Conservation (phyloP, 1,284 basidiomycete species). For the Sanghuangporus baumii region DNA sequence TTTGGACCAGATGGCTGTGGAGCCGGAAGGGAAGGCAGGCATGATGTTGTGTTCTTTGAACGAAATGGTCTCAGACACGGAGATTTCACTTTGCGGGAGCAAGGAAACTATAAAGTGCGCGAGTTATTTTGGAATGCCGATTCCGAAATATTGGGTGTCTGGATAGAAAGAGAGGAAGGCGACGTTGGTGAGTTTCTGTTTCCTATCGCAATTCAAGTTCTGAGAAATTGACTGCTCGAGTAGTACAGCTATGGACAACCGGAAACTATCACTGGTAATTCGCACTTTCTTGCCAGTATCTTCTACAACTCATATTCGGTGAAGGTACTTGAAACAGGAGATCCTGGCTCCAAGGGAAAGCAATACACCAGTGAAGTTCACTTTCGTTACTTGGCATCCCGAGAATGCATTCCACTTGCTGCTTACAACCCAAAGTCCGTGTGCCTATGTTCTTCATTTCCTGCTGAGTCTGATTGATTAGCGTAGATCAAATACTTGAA, state of each 20-base stretch:
- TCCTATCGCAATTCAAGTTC: slow-evolving; percentile 3
- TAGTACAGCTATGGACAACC: slow-evolving; percentile 93
- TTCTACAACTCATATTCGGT: slow-evolving; percentile 15
- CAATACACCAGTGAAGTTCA: slow-evolving; percentile 46
- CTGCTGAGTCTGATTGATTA: slow-evolving; percentile 2
- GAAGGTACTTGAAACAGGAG: slow-evolving; percentile 89
- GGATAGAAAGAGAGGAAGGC: slow-evolving; percentile 65
- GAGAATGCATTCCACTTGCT: slow-evolving; percentile 70
- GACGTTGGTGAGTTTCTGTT: slow-evolving; percentile 55
- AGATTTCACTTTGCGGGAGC: slow-evolving; percentile 73
- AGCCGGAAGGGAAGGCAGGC: slow-evolving; percentile 59
- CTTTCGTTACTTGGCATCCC: slow-evolving; percentile 80
- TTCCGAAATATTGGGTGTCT: slow-evolving; percentile 81
- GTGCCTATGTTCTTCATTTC: neutral
- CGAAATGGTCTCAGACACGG: slow-evolving; percentile 91
- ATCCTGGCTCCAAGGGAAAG: slow-evolving; percentile 43
- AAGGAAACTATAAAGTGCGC: slow-evolving; percentile 58
- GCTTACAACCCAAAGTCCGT: slow-evolving; percentile 62
- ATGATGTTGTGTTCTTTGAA: slow-evolving; percentile 94
- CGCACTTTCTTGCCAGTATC: slow-evolving; percentile 7
- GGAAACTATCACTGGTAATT: slow-evolving; percentile 93
- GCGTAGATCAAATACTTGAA: slow-evolving; percentile 50
- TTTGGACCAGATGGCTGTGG: slow-evolving; percentile 74
- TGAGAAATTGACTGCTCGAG: neutral
- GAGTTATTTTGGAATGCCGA: slow-evolving; percentile 88